Evolutionary conservation across 768 basidiomycete species (phyloP).

Genomic region (Tulasnella sp.): DNA sequence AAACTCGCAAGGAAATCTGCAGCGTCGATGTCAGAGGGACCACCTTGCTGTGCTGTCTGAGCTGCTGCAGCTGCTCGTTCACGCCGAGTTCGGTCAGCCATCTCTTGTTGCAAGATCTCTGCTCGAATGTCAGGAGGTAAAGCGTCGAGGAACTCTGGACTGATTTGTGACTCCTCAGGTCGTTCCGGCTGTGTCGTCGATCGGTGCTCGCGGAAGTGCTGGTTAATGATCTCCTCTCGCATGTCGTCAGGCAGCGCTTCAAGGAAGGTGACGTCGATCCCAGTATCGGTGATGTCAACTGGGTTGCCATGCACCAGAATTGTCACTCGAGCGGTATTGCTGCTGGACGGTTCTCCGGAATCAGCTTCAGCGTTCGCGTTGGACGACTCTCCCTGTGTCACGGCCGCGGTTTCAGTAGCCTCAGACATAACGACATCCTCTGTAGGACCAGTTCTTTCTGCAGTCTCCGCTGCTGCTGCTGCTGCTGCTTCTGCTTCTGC

Average conservation of each 20-base stretch:
- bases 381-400: neutral
- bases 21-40: conserved; percentile 72
- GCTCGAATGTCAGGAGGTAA: conserved; percentile 94
- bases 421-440: conserved; percentile 24
- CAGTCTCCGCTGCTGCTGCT: conserved; percentile 32
- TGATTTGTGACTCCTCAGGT: conserved; percentile 82
- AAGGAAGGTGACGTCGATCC: conserved; percentile 96
- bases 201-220: conserved; percentile 90
- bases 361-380: neutral
- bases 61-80: conserved; percentile 42
- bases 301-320: conserved; percentile 87
- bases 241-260: conserved; percentile 98
- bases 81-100: conserved; percentile 66
- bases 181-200: conserved; percentile 64
- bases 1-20: conserved; percentile 89
- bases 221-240: conserved; percentile 95
- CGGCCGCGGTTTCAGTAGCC: neutral
- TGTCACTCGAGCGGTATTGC: conserved; percentile 61
- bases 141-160: conserved; percentile 91
- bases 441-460: neutral
- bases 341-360: conserved; percentile 32
- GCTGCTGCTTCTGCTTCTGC: conserved; percentile 49
- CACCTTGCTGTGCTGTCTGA: conserved; percentile 37
- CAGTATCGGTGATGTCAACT: conserved; percentile 97
- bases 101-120: conserved; percentile 95